A percentile compares a stretch with the other conserved stretches of the same genome.
Conservation (phyloP, 2,329 filamentous ascomycete genomes). For the Lachnellula willkommii region DNA sequence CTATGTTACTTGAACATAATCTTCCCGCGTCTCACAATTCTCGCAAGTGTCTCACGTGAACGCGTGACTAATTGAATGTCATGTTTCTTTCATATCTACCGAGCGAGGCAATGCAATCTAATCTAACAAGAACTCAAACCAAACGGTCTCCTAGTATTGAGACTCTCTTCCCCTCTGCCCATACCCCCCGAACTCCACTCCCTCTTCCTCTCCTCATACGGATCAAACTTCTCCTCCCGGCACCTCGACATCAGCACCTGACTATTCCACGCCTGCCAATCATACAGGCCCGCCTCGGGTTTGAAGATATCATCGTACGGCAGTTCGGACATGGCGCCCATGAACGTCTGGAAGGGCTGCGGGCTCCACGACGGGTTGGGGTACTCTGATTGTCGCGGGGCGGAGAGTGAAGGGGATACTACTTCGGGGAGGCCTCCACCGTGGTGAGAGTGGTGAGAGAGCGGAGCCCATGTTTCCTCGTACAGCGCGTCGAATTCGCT, state of each 20-base stretch:
- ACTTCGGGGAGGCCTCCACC: neutral
- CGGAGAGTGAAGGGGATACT: neutral
- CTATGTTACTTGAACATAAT: no score
- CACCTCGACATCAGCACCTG: slow-evolving; percentile 27
- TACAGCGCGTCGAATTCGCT: slow-evolving; percentile 28
- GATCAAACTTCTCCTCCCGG: slow-evolving; percentile 29
- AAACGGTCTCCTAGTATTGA: slow-evolving; percentile 15
- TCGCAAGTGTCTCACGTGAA: neutral
- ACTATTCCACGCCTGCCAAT: slow-evolving; percentile 30
- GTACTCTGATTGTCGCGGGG: slow-evolving; percentile 17
- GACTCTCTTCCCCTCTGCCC: slow-evolving; percentile 4
- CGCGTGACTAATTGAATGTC: neutral
- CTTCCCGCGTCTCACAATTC: no score
- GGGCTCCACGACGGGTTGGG: slow-evolving; percentile 25
- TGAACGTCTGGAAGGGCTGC: slow-evolving; percentile 31
- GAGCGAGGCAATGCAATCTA: neutral
- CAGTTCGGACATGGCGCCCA: slow-evolving; percentile 29
- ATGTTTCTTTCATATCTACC: neutral
- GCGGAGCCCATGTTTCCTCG: slow-evolving; percentile 26
- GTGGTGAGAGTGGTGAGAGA: slow-evolving; percentile 7
- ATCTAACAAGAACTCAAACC: slow-evolving; percentile 15
- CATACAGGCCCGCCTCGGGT: slow-evolving; percentile 25
- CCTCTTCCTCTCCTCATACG: slow-evolving; percentile 20
- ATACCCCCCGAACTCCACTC: slow-evolving; percentile 15
- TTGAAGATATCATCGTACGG: slow-evolving; percentile 32